Evolutionary conservation across 352 stramenopile genomes (phyloP).

Genomic region (Porosira glacialis): DNA sequence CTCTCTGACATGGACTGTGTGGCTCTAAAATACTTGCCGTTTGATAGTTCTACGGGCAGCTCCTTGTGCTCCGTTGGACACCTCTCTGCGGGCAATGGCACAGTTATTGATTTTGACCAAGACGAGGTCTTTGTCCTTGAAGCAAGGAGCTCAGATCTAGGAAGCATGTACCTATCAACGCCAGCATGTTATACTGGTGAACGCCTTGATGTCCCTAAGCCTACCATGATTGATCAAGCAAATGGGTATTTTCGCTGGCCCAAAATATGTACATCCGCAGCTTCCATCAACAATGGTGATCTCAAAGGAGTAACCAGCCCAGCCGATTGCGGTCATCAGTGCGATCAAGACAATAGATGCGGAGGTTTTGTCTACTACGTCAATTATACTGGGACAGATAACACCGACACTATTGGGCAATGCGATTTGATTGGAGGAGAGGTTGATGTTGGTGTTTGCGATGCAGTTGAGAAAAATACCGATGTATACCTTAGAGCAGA

Average conservation of each 20-base stretch:
- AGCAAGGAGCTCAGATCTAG: constrained; percentile 8
- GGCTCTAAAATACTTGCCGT: constrained; percentile 1
- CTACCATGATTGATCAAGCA: not conserved
- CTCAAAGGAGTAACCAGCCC: not conserved
- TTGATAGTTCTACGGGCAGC: constrained; percentile 7
- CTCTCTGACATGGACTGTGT: constrained; percentile 12
- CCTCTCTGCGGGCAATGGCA: not conserved
- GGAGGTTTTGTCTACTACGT: constrained; percentile 12
- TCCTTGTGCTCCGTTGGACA: constrained; percentile 1
- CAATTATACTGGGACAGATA: constrained; percentile 10
- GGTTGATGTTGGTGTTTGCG: constrained; percentile 7
- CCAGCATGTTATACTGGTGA: constrained; percentile 10
- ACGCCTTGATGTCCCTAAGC: not conserved
- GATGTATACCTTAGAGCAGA: constrained; percentile 13
- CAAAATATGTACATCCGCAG: not conserved
- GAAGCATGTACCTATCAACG: constrained; percentile 1
- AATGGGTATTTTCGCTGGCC: constrained; percentile 2
- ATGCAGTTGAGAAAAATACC: constrained; percentile 12
- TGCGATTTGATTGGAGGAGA: constrained; percentile 2
- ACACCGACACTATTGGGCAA: constrained; percentile 10
- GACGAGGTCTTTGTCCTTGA: constrained; percentile 6
- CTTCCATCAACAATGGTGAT: not conserved
- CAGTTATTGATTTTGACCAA: not conserved
- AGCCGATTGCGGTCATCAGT: constrained; percentile 10
- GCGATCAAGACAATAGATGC: not conserved